Percentiles rank a stretch among this genome's conserved stretches.
These are phyloP conservation scores for Lophiostoma macrostomum DNA, from an alignment of 495 filamentous ascomycete species.

Conservation along the genomic window DNA sequence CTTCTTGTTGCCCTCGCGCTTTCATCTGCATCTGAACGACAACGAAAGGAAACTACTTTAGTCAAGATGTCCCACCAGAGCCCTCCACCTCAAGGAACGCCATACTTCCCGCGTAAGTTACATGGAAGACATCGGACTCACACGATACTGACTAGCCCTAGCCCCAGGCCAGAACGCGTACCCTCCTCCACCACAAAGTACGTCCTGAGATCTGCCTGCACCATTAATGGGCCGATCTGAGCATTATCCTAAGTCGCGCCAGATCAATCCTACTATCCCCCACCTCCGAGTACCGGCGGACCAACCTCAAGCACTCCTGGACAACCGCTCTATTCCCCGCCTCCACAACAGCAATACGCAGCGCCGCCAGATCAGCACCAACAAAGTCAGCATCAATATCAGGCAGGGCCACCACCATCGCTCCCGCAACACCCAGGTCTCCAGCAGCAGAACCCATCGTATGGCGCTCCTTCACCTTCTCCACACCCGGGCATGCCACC, in stretches of 20 bases:
- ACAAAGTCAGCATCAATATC: conserved; percentile 42
- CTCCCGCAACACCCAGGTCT: conserved; percentile 29
- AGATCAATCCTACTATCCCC: conserved; percentile 28
- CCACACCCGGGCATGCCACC: conserved; percentile 38
- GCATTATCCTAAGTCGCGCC: no score
- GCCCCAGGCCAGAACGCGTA: conserved; percentile 32
- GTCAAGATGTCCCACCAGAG: no score
- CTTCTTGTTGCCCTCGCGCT: background rate
- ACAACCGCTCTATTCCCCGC: conserved; percentile 17
- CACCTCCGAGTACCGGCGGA: no score
- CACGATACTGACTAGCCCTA: conserved; percentile 16
- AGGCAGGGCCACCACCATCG: background rate
- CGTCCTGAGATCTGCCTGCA: no score
- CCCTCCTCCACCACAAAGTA: conserved; percentile 25
- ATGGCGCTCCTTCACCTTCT: conserved; percentile 37
- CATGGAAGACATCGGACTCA: background rate
- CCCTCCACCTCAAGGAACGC: no score
- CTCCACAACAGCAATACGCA: conserved; percentile 29
- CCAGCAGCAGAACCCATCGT: conserved; percentile 39
- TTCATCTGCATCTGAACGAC: conserved; percentile 8
- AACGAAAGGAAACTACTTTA: conserved; percentile 36
- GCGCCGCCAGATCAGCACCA: conserved; percentile 20
- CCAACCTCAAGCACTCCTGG: conserved; percentile 24
- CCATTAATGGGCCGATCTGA: no score
- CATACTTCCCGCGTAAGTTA: conserved; percentile 42